Evolutionary conservation across 192 early-diverging fungal species (phyloP), one percentile per base, ranked within the genome.

Genomic region (Coemansia sp.): DNA sequence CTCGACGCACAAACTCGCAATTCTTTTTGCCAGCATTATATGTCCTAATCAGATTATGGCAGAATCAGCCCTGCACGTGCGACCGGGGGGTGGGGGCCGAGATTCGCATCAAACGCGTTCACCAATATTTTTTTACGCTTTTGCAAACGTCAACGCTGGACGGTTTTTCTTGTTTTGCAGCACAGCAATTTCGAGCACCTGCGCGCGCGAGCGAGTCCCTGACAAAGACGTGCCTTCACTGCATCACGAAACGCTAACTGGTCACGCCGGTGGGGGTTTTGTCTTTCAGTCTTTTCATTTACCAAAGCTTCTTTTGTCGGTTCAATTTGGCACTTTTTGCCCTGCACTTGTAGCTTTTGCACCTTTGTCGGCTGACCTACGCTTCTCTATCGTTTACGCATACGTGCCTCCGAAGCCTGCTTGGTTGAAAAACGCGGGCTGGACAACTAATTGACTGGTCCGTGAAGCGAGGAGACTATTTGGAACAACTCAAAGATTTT

Each of bases 41-140:
- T 31, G 0, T 36, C 34, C 11, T 17, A 19, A 57, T 57, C 37
- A 10, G 19, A 36, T 57, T 57, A 57, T 57, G 55, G 55, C 37
- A 17, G 20, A 37, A 57, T 57, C 37, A 57, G 31, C 34, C 19
- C 4, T 37, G 55, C 34, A 36, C 34, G 34, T 57, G 34, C 21
- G 51, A 53, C 47, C 47, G n/a, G 47, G 47, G 47, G 47, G 47
- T 48, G 52, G 52, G 52, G 52, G 50, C 21, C 50, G 23, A 11
- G 50, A 25, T 52, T 52, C 8, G 20, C 50, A n/a, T 48, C 7
- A 8, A 48, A 48, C 47, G 47, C 47, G 47, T 44, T 44, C 5
- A 19, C 19, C 5, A 34, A 34, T 34, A 34, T 48, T 48, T 47
- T 47, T 48, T 48, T 48, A 19, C 19, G 31, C 31, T 34, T n/a